Evolutionary conservation across 768 basidiomycete species (phyloP), one percentile per base, ranked within the genome.

Genomic region (Podaxis sp.): DNA sequence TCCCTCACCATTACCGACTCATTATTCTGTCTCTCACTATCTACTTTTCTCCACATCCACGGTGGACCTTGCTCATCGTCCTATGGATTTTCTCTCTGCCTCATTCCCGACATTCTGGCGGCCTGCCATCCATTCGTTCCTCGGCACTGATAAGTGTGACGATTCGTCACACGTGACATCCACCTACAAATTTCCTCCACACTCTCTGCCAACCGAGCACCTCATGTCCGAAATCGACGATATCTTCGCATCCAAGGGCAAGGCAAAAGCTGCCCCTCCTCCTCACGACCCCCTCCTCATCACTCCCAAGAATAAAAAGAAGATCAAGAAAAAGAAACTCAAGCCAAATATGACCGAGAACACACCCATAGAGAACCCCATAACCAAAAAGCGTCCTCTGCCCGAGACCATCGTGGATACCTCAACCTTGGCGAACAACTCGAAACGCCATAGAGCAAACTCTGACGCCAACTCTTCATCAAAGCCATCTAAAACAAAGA

Each of bases 141-240:
- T 32, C 32, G 32, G 32, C 32, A 14, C 10, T 50, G 42, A 46
- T 13, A 32, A 38, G 11, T 21, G 55, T 62, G 36, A 48, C 61
- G 11, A 2, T 18, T 4, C 14, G 55, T 63, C 35, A 35, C 62
- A 32, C 63, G 62, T 69, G 64, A 65, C 66, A 55, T 35, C 16
- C 25, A 11, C 13, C 44, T 32, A 32, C 16, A 50, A 32, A 13
- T 48, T 50, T 46, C 36, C 21, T 42, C 44, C 35, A 47, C 36
- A 5, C 47, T 1, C 55, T 23, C 7, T 18, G 32, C 25, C 50
- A n/a, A 10, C 35, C 6, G 35, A 18, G 21, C 13, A n/a, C 51
- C 65, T 76, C 64, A 79, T 82, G 79, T 88, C 88, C 55, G 91
- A 93, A 81, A 93, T 93, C 71, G 91, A 93, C 79, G 84, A 83